phyloP scores from a whole-genome alignment of 2,329 filamentous ascomycete genomes.

The Arthrobotrys entomopaga region DNA sequence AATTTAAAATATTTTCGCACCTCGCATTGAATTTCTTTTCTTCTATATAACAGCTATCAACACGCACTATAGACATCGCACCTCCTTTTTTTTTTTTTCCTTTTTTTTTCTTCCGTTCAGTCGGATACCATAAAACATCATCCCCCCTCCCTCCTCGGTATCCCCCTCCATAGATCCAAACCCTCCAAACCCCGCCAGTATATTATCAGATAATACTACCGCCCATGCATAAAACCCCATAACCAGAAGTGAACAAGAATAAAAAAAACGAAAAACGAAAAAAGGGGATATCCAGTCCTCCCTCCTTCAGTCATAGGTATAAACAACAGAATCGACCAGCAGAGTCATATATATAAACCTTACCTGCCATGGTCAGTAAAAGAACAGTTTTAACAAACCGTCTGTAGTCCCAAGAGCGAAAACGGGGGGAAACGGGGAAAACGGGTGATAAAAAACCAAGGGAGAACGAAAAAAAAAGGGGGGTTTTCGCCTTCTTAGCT shows the following conservation, averaged over 20 bases:
- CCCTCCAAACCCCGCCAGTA: neutral
- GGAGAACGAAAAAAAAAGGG: conserved; percentile 1
- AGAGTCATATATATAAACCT: too few relatives aligned
- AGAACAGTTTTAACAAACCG: too few relatives aligned
- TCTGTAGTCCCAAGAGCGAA: neutral
- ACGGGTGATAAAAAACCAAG: conserved; percentile 11
- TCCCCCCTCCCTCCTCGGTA: neutral
- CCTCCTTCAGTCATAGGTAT: neutral
- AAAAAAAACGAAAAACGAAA: neutral
- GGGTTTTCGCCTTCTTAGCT: conserved; percentile 6
- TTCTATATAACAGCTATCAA: too few relatives aligned
- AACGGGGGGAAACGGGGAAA: neutral
- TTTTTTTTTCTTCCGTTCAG: too few relatives aligned
- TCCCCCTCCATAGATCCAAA: neutral
- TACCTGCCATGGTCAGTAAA: too few relatives aligned
- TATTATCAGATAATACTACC: too few relatives aligned
- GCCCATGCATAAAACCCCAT: too few relatives aligned
- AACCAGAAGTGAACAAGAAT: too few relatives aligned
- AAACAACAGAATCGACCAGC: too few relatives aligned
- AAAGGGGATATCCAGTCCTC: neutral
- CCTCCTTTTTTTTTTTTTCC: too few relatives aligned
- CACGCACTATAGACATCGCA: neutral
- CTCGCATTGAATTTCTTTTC: neutral
- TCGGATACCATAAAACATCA: neutral
- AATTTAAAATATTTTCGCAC: too few relatives aligned